Evolutionary conservation across 2,329 filamentous ascomycete species (phyloP).

Genomic region (Anthostomella pinea): DNA sequence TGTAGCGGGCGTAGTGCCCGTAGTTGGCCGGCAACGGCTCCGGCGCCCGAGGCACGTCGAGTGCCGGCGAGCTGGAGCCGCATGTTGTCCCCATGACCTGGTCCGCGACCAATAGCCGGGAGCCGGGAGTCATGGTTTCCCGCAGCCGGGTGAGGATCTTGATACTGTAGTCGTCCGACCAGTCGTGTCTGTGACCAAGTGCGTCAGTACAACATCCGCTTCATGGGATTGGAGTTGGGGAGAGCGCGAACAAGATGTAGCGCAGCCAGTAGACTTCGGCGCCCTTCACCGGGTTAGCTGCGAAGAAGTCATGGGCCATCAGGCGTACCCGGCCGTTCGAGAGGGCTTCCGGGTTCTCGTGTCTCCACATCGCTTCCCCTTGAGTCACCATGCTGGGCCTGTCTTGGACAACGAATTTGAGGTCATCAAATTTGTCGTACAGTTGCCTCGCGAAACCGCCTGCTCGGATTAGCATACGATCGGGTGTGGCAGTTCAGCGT

Average conservation of each 20-base stretch:
- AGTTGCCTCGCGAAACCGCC: constrained; percentile 34
- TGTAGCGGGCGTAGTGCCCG: constrained; percentile 32
- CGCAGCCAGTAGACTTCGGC: constrained; percentile 15
- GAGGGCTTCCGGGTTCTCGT: constrained; percentile 4
- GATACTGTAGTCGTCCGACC: constrained; percentile 34
- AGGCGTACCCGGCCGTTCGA: constrained; percentile 19
- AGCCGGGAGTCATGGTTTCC: constrained; percentile 16
- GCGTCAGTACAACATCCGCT: constrained; percentile 33
- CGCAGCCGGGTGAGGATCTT: constrained; percentile 24
- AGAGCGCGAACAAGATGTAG: too few relatives aligned
- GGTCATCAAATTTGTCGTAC: constrained; percentile 29
- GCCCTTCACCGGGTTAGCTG: constrained; percentile 28
- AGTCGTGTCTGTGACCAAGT: constrained; percentile 35
- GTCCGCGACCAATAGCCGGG: constrained; percentile 24
- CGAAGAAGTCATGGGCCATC: constrained; percentile 32
- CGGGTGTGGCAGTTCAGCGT: neutral
- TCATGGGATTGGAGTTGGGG: too few relatives aligned
- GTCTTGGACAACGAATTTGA: constrained; percentile 38
- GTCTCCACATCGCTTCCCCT: too few relatives aligned
- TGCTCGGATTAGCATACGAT: constrained; percentile 5
- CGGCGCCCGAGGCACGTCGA: constrained; percentile 30
- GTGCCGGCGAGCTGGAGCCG: constrained; percentile 24
- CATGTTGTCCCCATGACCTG: constrained; percentile 36
- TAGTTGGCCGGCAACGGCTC: constrained; percentile 33
- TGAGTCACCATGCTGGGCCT: constrained; percentile 26